Evolutionary conservation across 768 basidiomycete species (phyloP).

Genomic region (Pleurotus citrinopileatus): DNA sequence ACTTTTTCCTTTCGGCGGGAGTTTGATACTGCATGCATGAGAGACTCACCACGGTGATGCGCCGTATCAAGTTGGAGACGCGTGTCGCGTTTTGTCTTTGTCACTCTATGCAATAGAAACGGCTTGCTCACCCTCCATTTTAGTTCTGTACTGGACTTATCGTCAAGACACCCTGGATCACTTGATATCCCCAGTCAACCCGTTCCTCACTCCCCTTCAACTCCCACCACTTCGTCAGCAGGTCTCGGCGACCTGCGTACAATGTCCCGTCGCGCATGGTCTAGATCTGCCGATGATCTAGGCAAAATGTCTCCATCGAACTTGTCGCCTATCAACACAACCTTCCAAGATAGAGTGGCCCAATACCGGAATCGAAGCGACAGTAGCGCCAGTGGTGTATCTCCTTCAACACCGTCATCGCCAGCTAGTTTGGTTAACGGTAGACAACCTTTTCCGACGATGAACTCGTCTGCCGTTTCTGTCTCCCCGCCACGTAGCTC

Average conservation of each 20-base stretch:
- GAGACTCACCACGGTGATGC: too few species aligned
- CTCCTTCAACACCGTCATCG: conserved; percentile 33
- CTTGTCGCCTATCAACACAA: conserved; percentile 39
- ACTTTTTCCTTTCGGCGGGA: conserved; percentile 1
- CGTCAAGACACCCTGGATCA: conserved; percentile 40
- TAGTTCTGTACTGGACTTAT: conserved; percentile 68
- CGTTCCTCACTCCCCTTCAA: conserved; percentile 37
- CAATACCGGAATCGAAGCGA: conserved; percentile 64
- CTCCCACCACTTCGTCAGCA: conserved; percentile 28
- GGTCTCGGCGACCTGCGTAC: conserved; percentile 65
- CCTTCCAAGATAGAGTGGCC: conserved; percentile 61
- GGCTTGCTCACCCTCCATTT: too few species aligned
- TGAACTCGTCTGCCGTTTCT: conserved; percentile 29
- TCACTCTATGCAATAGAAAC: too few species aligned
- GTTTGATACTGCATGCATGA: too few species aligned
- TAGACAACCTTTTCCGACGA: conserved; percentile 42
- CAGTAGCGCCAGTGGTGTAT: conserved; percentile 46
- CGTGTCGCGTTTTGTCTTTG: too few species aligned
- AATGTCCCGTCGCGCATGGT: conserved; percentile 75
- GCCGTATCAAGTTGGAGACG: too few species aligned
- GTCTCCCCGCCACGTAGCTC: conserved; percentile 31
- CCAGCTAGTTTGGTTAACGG: conserved; percentile 28
- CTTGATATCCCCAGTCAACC: conserved; percentile 37
- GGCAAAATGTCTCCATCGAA: conserved; percentile 42
- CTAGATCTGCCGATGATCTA: conserved; percentile 77